These are phyloP conservation scores for Aspergillus cejpii DNA, from an alignment of 2,329 filamentous ascomycete species.

Conservation along the genomic window DNA sequence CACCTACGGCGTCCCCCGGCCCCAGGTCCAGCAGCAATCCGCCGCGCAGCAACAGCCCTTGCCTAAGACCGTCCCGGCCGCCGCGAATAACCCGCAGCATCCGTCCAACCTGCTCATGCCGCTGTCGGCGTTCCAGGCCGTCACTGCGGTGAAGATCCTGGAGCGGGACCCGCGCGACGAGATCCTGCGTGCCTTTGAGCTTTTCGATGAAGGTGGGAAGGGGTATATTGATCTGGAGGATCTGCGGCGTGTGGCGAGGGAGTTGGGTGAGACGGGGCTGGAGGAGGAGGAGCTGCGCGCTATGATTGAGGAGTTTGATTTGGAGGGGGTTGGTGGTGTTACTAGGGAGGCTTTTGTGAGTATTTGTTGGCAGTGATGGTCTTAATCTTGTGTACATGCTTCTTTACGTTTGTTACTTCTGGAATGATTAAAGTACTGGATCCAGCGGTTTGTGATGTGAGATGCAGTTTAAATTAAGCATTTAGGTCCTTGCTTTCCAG, in stretches of 20 bases:
- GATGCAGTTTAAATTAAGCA: too few relatives aligned
- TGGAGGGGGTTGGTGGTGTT: slow-evolving; percentile 80
- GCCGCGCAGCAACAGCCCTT: slow-evolving; percentile 30
- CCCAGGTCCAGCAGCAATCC: slow-evolving; percentile 44
- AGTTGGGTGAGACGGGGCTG: slow-evolving; percentile 78
- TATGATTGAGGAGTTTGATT: slow-evolving; percentile 98
- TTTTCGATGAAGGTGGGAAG: slow-evolving; percentile 91
- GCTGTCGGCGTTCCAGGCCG: slow-evolving; percentile 63
- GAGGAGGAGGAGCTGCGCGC: slow-evolving; percentile 86
- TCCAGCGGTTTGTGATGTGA: too few relatives aligned
- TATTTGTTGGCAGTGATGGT: slow-evolving; percentile 53
- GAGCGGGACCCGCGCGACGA: slow-evolving; percentile 83
- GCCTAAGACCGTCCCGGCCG: slow-evolving; percentile 31
- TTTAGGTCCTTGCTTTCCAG: too few relatives aligned
- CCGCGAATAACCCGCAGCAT: slow-evolving; percentile 51
- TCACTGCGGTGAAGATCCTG: slow-evolving; percentile 73
- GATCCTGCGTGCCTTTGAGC: slow-evolving; percentile 79
- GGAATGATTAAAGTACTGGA: too few relatives aligned
- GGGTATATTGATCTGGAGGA: slow-evolving; percentile 86
- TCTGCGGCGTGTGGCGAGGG: slow-evolving; percentile 75
- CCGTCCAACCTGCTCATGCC: slow-evolving; percentile 63
- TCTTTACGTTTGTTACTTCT: slow-evolving; percentile 4
- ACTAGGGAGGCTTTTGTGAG: slow-evolving; percentile 58
- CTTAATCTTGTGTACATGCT: slow-evolving; percentile 3
- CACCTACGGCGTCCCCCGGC: slow-evolving; percentile 67